Conservation (phyloP, 306 rosid species). For the Hippophae tibetana region DNA sequence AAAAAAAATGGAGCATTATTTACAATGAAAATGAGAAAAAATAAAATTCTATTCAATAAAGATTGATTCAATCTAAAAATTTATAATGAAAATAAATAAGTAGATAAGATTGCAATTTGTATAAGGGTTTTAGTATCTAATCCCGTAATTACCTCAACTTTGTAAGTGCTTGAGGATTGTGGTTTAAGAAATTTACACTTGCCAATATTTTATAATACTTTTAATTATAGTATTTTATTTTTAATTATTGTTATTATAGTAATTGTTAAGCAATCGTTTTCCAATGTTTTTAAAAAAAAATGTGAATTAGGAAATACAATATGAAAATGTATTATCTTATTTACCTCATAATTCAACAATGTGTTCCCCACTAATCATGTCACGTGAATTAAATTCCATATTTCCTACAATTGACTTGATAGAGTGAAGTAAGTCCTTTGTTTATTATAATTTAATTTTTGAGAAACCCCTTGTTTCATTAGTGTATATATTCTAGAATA, state of each 20-base stretch:
- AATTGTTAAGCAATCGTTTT: not conserved
- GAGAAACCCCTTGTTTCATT: not conserved
- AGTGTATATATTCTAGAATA: not conserved
- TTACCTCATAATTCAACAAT: not conserved
- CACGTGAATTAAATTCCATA: conserved; percentile 7
- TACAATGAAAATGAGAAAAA: too few relatives aligned
- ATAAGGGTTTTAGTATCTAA: too few relatives aligned
- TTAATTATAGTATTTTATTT: not conserved
- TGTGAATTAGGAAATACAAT: not conserved
- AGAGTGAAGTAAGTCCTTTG: not conserved
- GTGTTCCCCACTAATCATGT: conserved; percentile 18
- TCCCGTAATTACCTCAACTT: too few relatives aligned
- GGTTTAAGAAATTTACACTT: too few relatives aligned
- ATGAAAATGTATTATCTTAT: not conserved
- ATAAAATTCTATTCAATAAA: too few relatives aligned
- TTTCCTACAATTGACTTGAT: not conserved
- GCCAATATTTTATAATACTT: not conserved
- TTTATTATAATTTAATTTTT: not conserved
- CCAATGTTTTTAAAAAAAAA: not conserved
- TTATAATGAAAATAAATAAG: too few relatives aligned
- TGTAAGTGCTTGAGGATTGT: too few relatives aligned
- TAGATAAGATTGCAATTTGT: too few relatives aligned
- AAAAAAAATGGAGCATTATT: too few relatives aligned
- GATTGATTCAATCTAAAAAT: too few relatives aligned
- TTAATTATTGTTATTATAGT: not conserved